Percentiles rank a stretch among this genome's conserved stretches.
Evolutionary conservation across 2,329 filamentous ascomycete species (phyloP).

Genomic region (Fusarium circinatum): DNA sequence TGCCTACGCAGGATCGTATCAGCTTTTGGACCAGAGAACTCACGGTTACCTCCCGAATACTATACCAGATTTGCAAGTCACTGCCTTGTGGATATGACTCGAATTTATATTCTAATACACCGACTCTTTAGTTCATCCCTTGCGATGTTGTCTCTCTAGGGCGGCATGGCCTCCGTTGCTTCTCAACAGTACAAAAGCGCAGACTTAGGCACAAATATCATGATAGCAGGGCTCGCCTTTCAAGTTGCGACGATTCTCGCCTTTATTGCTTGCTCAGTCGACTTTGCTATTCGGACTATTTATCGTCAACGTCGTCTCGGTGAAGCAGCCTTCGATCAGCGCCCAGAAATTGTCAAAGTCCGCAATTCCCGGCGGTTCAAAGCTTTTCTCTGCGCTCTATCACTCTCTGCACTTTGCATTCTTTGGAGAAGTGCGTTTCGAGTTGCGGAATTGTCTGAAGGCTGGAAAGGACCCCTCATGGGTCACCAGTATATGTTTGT

Average conservation of each 20-base stretch:
- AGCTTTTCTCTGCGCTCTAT: conserved; percentile 65
- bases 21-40: conserved; percentile 60
- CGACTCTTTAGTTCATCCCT: conserved; percentile 63
- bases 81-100: too few relatives aligned
- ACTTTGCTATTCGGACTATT: conserved; percentile 60
- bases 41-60: conserved; percentile 56
- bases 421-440: conserved; percentile 73
- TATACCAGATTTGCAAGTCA: conserved; percentile 61
- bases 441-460: conserved; percentile 71
- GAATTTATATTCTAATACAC: background rate
- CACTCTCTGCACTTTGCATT: conserved; percentile 69
- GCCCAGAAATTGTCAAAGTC: conserved; percentile 49
- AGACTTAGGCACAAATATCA: conserved; percentile 65
- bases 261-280: conserved; percentile 62
- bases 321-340: conserved; percentile 51
- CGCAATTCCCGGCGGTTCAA: conserved; percentile 59
- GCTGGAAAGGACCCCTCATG: conserved; percentile 70
- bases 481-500: conserved; percentile 65
- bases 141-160: conserved; percentile 70
- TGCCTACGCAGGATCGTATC: conserved; percentile 63
- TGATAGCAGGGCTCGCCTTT: conserved; percentile 71
- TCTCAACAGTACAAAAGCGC: conserved; percentile 50
- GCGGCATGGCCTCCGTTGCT: conserved; percentile 61
- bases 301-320: conserved; percentile 50
- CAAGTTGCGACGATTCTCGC: conserved; percentile 67